These are phyloP conservation scores for Tanacetum coccineum DNA, from an alignment of 129 eudicot species.

Conservation along the genomic window DNA sequence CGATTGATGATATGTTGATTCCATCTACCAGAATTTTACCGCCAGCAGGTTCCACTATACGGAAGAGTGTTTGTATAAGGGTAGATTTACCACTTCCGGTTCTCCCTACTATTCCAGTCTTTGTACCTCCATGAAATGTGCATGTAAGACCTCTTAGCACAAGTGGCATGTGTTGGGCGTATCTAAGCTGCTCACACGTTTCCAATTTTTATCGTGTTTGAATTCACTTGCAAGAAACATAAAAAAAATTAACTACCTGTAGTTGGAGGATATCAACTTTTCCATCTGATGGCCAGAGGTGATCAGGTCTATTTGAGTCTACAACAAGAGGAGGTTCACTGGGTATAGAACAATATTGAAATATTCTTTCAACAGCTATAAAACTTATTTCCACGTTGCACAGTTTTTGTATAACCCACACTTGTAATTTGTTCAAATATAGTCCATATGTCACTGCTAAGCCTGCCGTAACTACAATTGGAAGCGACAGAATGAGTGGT, in stretches of 20 bases:
- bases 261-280: too few relatives aligned
- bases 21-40: conserved; percentile 72
- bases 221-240: not conserved
- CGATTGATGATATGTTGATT: too few relatives aligned
- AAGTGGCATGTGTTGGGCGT: conserved; percentile 91
- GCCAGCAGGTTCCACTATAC: conserved; percentile 70
- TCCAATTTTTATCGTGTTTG: too few relatives aligned
- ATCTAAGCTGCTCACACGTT: conserved; percentile 56
- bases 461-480: conserved; percentile 70
- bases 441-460: conserved; percentile 89
- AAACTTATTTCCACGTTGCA: conserved; percentile 75
- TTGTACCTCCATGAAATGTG: too few relatives aligned
- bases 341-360: too few relatives aligned
- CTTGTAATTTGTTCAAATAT: conserved; percentile 63
- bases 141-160: conserved; percentile 77
- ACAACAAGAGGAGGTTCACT: too few relatives aligned
- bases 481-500: not conserved
- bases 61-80: conserved; percentile 85
- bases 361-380: conserved; percentile 87
- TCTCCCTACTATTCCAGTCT: too few relatives aligned
- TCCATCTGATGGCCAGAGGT: too few relatives aligned
- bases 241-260: too few relatives aligned
- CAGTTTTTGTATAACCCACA: conserved; percentile 55
- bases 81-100: too few relatives aligned
- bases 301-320: too few relatives aligned